Base-by-base conservation (phyloP, 1,284 basidiomycete genomes). In the Bjerkandera adusta region DNA sequence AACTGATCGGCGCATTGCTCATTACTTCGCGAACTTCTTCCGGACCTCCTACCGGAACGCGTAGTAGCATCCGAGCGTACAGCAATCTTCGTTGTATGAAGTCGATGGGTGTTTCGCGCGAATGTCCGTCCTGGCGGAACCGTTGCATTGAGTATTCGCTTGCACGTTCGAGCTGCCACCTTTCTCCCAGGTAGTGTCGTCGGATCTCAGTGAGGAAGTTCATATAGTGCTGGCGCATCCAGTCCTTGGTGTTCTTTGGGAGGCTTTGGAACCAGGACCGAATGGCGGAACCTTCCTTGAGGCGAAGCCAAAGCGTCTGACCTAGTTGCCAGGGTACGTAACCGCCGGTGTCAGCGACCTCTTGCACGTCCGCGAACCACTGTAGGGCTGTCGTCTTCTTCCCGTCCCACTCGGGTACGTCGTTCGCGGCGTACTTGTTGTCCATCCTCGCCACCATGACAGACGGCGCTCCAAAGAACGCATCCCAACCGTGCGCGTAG, bases 21-120 rank as follows among this genome's bases (percentile, higher is more conserved):
- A 48, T 33, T 2, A 48, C 21, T 15, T 32, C 41, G n/a, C n/a
- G 15, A 5, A 48, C 40, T 37, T 48, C 42, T 8, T 44, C 47
- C 20, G 6, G 21, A 2, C 10, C 11, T 5, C 35, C 25, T 2
- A 32, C 2, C 2, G 20, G 33, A n/a, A 11, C 13, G 2, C 16
- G 35, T 11, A 26, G 10, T 3, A 44, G 21, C 16, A 45, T 45
- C n/a, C 36, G 33, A 30, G 13, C 41, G 30, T 4, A 45, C 2
- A 45, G n/a, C 29, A 30, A 30, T 8, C 29, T 8, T 8, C 29
- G 29, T n/a, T 30, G 29, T 8, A 30, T 30, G 29, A 8, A 30
- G 8, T 30, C 29, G 8, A 30, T 8, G 8, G 29, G 29, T 8
- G 8, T 30, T n/a, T 30, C 29, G 29, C n/a, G 29, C 29, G n/a